Percentiles rank a stretch among this genome's conserved stretches.
Conservation (phyloP, 352 stramenopile species). For the Pythium volutum region DNA sequence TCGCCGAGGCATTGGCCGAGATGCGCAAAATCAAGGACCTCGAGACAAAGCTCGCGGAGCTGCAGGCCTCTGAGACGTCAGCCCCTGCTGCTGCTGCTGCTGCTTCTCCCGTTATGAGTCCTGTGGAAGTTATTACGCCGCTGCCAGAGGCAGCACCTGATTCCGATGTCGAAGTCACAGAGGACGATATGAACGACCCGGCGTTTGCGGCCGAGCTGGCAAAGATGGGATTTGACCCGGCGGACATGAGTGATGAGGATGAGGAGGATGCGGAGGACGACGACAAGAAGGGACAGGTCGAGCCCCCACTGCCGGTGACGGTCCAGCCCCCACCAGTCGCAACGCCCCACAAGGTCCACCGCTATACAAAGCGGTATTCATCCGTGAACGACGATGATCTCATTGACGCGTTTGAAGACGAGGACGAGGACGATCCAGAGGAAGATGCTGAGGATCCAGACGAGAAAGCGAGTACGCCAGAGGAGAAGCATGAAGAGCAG, state of each 20-base stretch:
- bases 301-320: neutral
- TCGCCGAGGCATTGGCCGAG: slow-evolving; percentile 47
- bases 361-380: slow-evolving; percentile 3
- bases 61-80: neutral
- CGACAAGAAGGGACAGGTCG: neutral
- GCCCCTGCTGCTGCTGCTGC: neutral
- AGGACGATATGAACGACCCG: slow-evolving; percentile 59
- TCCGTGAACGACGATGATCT: slow-evolving; percentile 51
- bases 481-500: neutral
- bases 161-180: slow-evolving; percentile 45
- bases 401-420: slow-evolving; percentile 69
- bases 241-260: neutral
- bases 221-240: slow-evolving; percentile 35
- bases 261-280: neutral
- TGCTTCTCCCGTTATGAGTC: neutral
- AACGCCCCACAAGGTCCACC: neutral
- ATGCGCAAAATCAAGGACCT: slow-evolving; percentile 65
- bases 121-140: neutral
- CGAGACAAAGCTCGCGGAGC: slow-evolving; percentile 29
- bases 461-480: neutral
- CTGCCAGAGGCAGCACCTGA: slow-evolving; percentile 11
- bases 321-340: neutral
- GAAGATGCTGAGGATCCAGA: too few relatives aligned
- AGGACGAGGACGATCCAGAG: slow-evolving; percentile 29
- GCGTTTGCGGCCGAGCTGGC: slow-evolving; percentile 42